phyloP scores from a whole-genome alignment of 148 eudicot species.

The Rhododendron williamsianum region DNA sequence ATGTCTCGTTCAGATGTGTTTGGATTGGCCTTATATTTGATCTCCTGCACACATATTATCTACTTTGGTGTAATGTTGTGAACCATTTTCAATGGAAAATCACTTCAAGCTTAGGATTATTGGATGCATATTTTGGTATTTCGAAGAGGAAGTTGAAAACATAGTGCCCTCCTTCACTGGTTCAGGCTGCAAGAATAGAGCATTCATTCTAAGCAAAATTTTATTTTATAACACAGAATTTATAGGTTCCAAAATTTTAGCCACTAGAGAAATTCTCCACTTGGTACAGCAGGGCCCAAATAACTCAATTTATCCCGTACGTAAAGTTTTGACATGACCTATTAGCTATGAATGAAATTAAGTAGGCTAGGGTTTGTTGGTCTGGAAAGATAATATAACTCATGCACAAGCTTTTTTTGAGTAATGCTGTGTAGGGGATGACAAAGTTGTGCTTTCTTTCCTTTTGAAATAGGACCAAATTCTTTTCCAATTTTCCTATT shows the following conservation, averaged over 20 bases:
- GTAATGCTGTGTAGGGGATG: not conserved
- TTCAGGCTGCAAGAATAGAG: not conserved
- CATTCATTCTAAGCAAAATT: not conserved
- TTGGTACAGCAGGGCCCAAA: not conserved
- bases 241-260: not conserved
- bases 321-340: not conserved
- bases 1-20: not conserved
- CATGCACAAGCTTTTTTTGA: not conserved
- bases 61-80: not conserved
- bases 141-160: not conserved
- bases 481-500: not conserved
- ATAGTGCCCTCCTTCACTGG: not conserved
- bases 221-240: not conserved
- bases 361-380: not conserved
- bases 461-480: not conserved
- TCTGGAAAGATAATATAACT: not conserved
- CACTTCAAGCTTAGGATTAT: not conserved
- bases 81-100: not conserved
- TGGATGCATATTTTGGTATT: not conserved
- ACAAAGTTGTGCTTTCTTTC: not conserved
- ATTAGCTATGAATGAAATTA: not conserved
- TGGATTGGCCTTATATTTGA: not conserved
- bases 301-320: not conserved
- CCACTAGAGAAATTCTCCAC: not conserved
- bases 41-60: not conserved